Evolutionary conservation across 805 yeast genomes (phyloP).

Genomic region (Hanseniaspora hatyaiensis): DNA sequence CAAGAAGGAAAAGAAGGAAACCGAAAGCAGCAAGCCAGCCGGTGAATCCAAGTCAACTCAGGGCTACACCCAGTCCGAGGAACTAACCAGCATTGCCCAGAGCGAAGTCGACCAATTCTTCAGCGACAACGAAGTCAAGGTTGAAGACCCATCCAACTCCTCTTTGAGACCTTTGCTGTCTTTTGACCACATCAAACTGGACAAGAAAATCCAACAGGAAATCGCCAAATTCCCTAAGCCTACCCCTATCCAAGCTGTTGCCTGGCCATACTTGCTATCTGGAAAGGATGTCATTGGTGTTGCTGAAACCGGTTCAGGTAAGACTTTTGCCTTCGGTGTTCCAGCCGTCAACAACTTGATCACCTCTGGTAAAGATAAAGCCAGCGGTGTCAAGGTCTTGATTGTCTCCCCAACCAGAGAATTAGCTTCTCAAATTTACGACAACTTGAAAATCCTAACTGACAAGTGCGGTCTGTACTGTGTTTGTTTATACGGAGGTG

Average conservation of each 20-base stretch:
- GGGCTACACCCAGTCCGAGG: conserved; percentile 33
- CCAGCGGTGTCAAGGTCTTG: conserved; percentile 54
- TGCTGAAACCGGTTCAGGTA: conserved; percentile 97
- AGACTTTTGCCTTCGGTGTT: conserved; percentile 93
- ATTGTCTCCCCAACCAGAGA: conserved; percentile 96
- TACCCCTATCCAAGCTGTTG: conserved; percentile 86
- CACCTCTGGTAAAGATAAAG: conserved; percentile 22
- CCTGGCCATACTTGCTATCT: conserved; percentile 82
- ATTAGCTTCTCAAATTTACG: conserved; percentile 85
- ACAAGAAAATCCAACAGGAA: conserved; percentile 45
- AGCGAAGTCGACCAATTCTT: conserved; percentile 52
- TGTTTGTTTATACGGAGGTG: conserved; percentile 93
- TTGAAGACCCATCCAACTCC: conserved; percentile 53
- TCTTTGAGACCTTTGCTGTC: conserved; percentile 56
- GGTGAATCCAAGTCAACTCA: conserved; percentile 16
- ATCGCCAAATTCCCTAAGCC: conserved; percentile 73
- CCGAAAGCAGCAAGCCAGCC: conserved; percentile 7
- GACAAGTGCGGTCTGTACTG: conserved; percentile 51
- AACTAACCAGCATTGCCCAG: conserved; percentile 35
- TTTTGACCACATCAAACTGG: conserved; percentile 50
- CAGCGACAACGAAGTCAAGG: conserved; percentile 59
- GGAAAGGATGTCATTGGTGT: conserved; percentile 88
- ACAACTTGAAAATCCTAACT: conserved; percentile 58
- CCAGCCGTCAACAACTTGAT: conserved; percentile 77
- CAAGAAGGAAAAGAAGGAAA: conserved; percentile 33